Conservation (phyloP, 768 basidiomycete genomes). For the Lactarius hatsudake region DNA sequence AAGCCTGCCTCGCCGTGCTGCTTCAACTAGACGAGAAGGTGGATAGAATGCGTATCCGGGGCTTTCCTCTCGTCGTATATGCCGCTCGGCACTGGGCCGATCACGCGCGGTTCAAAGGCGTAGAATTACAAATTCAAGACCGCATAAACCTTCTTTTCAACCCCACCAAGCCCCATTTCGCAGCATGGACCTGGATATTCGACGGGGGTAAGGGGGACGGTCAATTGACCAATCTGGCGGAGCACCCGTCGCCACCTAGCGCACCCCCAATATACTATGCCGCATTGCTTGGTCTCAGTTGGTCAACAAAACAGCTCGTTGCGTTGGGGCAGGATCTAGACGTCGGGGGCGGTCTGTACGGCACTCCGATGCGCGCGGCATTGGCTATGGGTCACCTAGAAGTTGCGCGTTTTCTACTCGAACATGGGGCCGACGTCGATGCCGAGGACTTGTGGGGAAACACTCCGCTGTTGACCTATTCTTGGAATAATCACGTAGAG, state of each 20-base stretch:
- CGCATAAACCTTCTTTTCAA: not conserved
- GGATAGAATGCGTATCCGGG: not conserved
- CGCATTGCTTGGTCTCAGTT: not conserved
- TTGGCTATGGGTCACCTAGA: not conserved
- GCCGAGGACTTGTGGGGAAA: not conserved
- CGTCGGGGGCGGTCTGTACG: not conserved
- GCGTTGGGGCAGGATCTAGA: not conserved
- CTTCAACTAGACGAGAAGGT: not conserved
- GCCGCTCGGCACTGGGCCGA: slow-evolving; percentile 5
- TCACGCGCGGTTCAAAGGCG: not conserved
- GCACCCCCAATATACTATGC: slow-evolving; percentile 2
- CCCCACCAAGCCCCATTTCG: not conserved
- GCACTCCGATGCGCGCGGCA: not conserved
- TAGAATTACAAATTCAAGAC: not conserved
- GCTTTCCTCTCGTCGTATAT: not conserved
- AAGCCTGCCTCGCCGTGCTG: not conserved
- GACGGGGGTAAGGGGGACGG: not conserved
- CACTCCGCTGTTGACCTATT: not conserved
- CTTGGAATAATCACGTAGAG: not conserved
- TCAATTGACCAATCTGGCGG: not conserved
- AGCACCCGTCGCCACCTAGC: not conserved
- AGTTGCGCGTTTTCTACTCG: not conserved
- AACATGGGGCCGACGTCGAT: not conserved
- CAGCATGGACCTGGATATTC: not conserved
- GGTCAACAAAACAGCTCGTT: not conserved